Evolutionary conservation across 768 basidiomycete species (phyloP).

Genomic region (Rhizopogon salebrosus): DNA sequence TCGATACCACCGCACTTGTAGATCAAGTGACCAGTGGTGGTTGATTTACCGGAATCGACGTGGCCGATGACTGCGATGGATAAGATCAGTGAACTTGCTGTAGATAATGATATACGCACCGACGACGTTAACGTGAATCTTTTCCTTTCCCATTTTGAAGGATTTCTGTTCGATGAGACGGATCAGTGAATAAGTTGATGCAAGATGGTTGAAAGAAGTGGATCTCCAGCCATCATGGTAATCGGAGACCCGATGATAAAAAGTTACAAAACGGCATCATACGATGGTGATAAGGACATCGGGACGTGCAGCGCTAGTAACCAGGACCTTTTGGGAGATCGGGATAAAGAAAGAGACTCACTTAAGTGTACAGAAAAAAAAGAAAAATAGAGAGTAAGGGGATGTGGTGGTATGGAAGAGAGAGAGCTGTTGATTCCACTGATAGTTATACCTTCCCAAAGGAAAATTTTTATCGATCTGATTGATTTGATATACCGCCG

Average conservation of each 20-base stretch:
- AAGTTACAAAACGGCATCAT: constrained; percentile 1
- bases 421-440: constrained; percentile 38
- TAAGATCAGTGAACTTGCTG: constrained; percentile 23
- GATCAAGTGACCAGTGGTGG: constrained; percentile 99
- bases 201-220: background rate
- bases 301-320: constrained; percentile 13
- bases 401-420: constrained; percentile 32
- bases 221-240: constrained; percentile 21
- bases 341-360: constrained; percentile 29
- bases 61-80: constrained; percentile 82
- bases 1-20: constrained; percentile 99
- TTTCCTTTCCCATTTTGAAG: constrained; percentile 92
- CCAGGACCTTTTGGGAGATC: background rate
- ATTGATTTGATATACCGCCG: constrained; percentile 43
- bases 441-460: constrained; percentile 53
- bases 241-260: constrained; percentile 6
- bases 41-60: constrained; percentile 99
- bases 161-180: constrained; percentile 35
- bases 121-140: constrained; percentile 96
- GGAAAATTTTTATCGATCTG: constrained; percentile 64
- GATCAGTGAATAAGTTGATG: constrained; percentile 7
- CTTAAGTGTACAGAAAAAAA: constrained; percentile 37
- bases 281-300: constrained; percentile 20
- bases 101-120: constrained; percentile 50
- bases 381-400: constrained; percentile 27